Evolutionary conservation across 495 filamentous ascomycete species (phyloP).

Genomic region (Penicillium desertorum): DNA sequence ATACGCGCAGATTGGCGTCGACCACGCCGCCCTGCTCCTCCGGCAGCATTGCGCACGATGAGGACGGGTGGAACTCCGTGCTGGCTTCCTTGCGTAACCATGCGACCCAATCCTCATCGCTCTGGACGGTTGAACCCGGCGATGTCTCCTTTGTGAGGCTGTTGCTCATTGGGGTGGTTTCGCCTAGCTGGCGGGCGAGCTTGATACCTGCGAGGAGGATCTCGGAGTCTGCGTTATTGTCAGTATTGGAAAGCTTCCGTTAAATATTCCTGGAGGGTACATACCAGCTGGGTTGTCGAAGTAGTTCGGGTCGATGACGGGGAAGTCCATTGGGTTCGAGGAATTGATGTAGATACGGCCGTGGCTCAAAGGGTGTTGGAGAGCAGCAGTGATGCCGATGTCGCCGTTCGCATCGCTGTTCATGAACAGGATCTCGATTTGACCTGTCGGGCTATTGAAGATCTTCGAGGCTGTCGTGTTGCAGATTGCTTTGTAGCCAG

Average conservation of each 20-base stretch:
- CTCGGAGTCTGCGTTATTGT: conserved; percentile 25
- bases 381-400: conserved; percentile 35
- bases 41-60: conserved; percentile 53
- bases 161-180: conserved; percentile 25
- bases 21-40: conserved; percentile 50
- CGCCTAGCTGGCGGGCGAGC: conserved; percentile 30
- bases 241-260: background rate
- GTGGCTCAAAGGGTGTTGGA: conserved; percentile 40
- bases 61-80: conserved; percentile 50
- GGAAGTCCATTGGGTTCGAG: conserved; percentile 35
- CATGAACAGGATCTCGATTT: conserved; percentile 36
- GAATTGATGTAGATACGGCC: conserved; percentile 39
- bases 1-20: conserved; percentile 47
- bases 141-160: conserved; percentile 29
- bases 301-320: conserved; percentile 40
- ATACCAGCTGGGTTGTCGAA: conserved; percentile 32
- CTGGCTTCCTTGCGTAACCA: conserved; percentile 25
- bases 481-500: conserved; percentile 37
- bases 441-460: conserved; percentile 28
- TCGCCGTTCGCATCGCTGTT: conserved; percentile 35
- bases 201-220: conserved; percentile 40
- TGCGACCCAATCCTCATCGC: conserved; percentile 29
- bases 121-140: conserved; percentile 24
- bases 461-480: conserved; percentile 33
- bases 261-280: background rate